phyloP scores from a whole-genome alignment of 345 rosid species.

The Aquilaria sinensis region DNA sequence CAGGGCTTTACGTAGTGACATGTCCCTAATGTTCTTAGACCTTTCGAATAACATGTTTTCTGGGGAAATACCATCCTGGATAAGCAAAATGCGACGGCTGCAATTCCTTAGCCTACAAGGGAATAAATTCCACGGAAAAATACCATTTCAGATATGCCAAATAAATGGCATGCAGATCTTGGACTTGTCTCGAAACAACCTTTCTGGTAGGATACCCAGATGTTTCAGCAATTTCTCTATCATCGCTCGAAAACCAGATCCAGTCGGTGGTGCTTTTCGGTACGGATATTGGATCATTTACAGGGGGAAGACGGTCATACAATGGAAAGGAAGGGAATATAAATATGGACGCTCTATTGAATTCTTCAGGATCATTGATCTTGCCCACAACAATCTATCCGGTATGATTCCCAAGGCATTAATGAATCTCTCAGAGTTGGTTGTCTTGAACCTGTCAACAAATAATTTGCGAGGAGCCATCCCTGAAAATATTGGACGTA shows the following conservation, averaged over 20 bases:
- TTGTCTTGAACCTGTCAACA: too few species aligned
- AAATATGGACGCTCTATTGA: too few species aligned
- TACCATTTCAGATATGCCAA: conserved; percentile 13
- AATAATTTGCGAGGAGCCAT: too few species aligned
- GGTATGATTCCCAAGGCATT: too few species aligned
- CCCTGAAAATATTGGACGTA: too few species aligned
- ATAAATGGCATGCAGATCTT: conserved; percentile 1
- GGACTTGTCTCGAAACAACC: conserved; percentile 12
- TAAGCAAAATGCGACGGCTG: background rate
- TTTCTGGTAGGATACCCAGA: conserved; percentile 8
- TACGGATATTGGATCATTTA: too few species aligned
- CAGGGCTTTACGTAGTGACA: background rate
- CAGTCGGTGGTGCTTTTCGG: too few species aligned
- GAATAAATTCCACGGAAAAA: conserved; percentile 12
- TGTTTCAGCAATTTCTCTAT: conserved; percentile 8
- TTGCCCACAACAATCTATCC: too few species aligned
- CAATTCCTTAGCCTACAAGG: conserved; percentile 4
- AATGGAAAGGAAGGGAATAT: too few species aligned
- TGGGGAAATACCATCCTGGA: conserved; percentile 19
- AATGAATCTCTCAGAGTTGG: too few species aligned
- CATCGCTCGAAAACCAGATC: background rate
- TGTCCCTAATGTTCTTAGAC: conserved; percentile 4
- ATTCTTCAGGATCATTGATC: too few species aligned
- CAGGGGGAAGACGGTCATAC: too few species aligned
- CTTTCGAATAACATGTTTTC: conserved; percentile 13